Evolutionary conservation across 192 early-diverging fungal species (phyloP).

Genomic region (Gigaspora rosea): DNA sequence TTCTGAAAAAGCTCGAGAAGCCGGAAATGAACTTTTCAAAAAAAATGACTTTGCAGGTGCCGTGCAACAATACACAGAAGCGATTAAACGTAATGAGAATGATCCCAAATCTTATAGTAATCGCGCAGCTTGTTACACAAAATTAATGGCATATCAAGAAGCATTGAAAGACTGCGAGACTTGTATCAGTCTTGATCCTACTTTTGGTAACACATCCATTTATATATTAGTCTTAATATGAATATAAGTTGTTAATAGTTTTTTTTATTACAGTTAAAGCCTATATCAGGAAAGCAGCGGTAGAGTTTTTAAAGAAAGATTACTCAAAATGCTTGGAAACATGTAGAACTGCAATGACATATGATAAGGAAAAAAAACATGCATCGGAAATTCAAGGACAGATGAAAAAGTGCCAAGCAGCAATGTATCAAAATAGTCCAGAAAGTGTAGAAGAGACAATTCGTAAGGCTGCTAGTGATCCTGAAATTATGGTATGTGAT

Average conservation of each 20-base stretch:
- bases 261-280: slow-evolving; percentile 65
- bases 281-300: slow-evolving; percentile 93
- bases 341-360: slow-evolving; percentile 71
- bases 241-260: neutral
- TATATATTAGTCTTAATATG: neutral
- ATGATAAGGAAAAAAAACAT: slow-evolving; percentile 80
- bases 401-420: slow-evolving; percentile 76
- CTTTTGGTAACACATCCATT: slow-evolving; percentile 58
- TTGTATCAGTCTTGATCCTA: slow-evolving; percentile 81
- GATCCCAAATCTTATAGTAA: slow-evolving; percentile 94
- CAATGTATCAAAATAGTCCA: slow-evolving; percentile 62
- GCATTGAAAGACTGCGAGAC: slow-evolving; percentile 94
- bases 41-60: slow-evolving; percentile 81
- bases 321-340: slow-evolving; percentile 82
- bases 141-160: slow-evolving; percentile 91
- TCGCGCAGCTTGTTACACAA: slow-evolving; percentile 94
- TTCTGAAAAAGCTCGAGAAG: slow-evolving; percentile 89
- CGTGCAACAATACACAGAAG: slow-evolving; percentile 91
- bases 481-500: slow-evolving; percentile 70
- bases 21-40: slow-evolving; percentile 94
- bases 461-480: slow-evolving; percentile 84
- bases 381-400: slow-evolving; percentile 80
- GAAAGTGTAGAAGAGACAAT: slow-evolving; percentile 78
- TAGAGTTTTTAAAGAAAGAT: slow-evolving; percentile 87
- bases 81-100: slow-evolving; percentile 92